Base-by-base conservation (phyloP, 345 rosid species). In the Lepidium didymum region DNA sequence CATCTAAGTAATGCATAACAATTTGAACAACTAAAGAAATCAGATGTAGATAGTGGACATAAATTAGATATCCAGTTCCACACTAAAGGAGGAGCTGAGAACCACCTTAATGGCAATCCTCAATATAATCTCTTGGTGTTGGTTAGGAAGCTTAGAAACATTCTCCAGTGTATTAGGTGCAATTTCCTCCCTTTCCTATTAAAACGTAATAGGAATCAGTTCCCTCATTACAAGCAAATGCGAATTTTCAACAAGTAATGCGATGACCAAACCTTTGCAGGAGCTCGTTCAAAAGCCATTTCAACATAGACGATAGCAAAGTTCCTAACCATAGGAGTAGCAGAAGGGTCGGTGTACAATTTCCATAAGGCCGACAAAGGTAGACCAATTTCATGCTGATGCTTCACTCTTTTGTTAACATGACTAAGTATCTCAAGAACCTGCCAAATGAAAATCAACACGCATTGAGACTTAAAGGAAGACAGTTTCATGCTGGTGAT, bases 351-450 rank as follows among this genome's bases (percentile, higher is more conserved):
- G 8, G 80, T 78, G 70, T 84, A 88, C 77, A 93, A 71, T 62
- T 72, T 78, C 97, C 97, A 93, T 27, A 93, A 71, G 43, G 82
- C 84, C 9, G 47, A 49, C 75, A 93, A 79, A 1, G 98, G 98
- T 80, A 93, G 81, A 56, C 81, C 86, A 68, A 93, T 93, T 53
- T 84, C 85, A 47, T 62, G 81, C 70, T 84, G 96, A 78, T 90
- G 87, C 68, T 90, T 93, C 79, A 93, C 96, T 82, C 97, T 85
- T 83, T 86, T 90, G 83, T 93, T 93, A 69, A 90, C 97, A 67
- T 93, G 98, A 79, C 94, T 88, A 77, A 93, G 70, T 58, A 93
- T 87, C 81, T 93, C 98, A 67, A 93, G 94, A 79, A 90, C 98
- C 98, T 93, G 80, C 37, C 27, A 60, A 42, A 67, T 36, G 7